Conservation (phyloP, 768 basidiomycete species). For the Pleurotus citrinopileatus region DNA sequence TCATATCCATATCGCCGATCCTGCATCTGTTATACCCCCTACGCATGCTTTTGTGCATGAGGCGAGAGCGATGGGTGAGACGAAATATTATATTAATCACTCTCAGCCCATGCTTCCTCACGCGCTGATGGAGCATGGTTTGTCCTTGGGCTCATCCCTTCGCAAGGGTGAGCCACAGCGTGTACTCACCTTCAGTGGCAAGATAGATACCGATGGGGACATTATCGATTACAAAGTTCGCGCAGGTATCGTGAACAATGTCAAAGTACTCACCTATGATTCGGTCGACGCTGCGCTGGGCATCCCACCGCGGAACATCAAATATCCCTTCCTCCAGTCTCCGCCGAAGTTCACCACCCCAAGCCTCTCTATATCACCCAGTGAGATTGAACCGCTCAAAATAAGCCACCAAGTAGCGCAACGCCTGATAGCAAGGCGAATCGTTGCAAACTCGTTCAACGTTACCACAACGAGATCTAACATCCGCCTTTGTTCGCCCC, state of each 20-base stretch:
- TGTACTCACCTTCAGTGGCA: slow-evolving; percentile 79
- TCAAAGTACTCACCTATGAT: slow-evolving; percentile 63
- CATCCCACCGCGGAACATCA: not conserved
- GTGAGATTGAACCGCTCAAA: slow-evolving; percentile 25
- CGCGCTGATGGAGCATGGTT: slow-evolving; percentile 43
- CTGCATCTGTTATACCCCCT: slow-evolving; percentile 74
- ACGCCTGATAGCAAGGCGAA: slow-evolving; percentile 15
- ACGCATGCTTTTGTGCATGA: slow-evolving; percentile 56
- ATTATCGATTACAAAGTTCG: slow-evolving; percentile 68
- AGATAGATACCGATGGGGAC: slow-evolving; percentile 58
- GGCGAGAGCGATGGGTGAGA: slow-evolving; percentile 50
- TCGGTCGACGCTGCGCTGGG: slow-evolving; percentile 56
- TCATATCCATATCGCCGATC: slow-evolving; percentile 93
- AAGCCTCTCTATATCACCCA: not conserved
- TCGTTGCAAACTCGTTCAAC: slow-evolving; percentile 20
- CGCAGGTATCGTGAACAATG: slow-evolving; percentile 71
- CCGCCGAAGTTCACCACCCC: slow-evolving; percentile 2
- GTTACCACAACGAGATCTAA: slow-evolving; percentile 20
- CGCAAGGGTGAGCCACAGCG: slow-evolving; percentile 40
- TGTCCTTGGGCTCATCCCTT: slow-evolving; percentile 34
- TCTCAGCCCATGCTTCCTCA: slow-evolving; percentile 74
- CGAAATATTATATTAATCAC: slow-evolving; percentile 65
- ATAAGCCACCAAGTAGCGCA: slow-evolving; percentile 21
- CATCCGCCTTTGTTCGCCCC: slow-evolving; percentile 22
- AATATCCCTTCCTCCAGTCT: slow-evolving; percentile 43